Base-by-base conservation (phyloP, 1,284 basidiomycete genomes). In the Trichosporon sp. region DNA sequence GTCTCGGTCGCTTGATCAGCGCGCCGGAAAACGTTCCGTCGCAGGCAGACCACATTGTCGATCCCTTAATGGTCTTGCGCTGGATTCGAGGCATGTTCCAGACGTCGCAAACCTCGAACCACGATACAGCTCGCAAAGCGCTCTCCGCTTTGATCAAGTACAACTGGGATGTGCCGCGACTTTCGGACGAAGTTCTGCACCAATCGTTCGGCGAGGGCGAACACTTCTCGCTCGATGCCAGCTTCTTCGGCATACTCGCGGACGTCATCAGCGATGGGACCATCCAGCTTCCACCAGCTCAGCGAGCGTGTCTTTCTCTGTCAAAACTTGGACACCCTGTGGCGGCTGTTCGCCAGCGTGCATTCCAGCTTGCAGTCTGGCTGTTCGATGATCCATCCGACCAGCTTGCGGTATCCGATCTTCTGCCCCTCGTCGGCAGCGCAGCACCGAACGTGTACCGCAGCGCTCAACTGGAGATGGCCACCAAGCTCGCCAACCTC, bases 291-390 rank as follows among this genome's bases (percentile, higher is more conserved):
- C 85, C 83, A 3, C 78, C 80, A 8, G 83, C 87, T 7, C 91
- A 95, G 73, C 82, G 87, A 10, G 84, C 88, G n/a, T 94, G 89
- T 71, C 83, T 95, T 4, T 90, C 89, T 0, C 81, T 96, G 10
- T 88, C 90, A 21, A 95, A 95, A 76, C 84, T 97, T 3, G 90
- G 90, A 34, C 90, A 95, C 76, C 86, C 87, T 2, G 84, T 86
- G 32, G 72, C 84, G 2, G 82, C 84, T 31, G 86, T 89, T 49
- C 88, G 94, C 6, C 84, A 85, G n/a, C 85, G 86, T 56, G 89
- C 94, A 0, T 89, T 95, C 76, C 84, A 87, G 65, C 85, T 92
- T 65, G 82, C 95, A n/a, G 88, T 91, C 69, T 84, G 85, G 19
- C 84, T 89, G 52, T 88, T 91, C 66, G 85, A 86, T 29, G 77